Evolutionary conservation across 2,329 filamentous ascomycete genomes (phyloP), one percentile per base, ranked within the genome.

Genomic region (Beauveria asiatica): DNA sequence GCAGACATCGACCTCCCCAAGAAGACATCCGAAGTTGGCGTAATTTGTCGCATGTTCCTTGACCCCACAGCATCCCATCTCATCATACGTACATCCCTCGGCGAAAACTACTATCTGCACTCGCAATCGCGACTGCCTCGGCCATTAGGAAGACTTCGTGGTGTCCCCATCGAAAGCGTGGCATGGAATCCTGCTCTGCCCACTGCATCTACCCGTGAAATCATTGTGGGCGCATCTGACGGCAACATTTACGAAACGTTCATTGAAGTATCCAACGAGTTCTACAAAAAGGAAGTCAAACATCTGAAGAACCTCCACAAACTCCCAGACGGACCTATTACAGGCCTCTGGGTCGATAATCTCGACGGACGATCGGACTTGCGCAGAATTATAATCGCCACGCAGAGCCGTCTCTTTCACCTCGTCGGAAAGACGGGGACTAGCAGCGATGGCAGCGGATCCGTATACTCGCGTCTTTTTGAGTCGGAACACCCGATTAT

Each of bases 61-160:
- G 94, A 99, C 70, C 93, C 94, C 30, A 96, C 93, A 11, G 94
- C 94, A 30, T 97, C 92, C 6, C 94, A 99, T 76, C 80, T 99
- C 30, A 84, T 99, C 65, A 86, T 99, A 66, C 92, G 89, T 71
- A 99, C 94, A 3, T 88, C 91, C 5, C 83, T 92, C 45, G 92
- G 92, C 71, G 94, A 99, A 74, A 97, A 96, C 76, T 99, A 92
- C 78, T 99, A 99, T 74, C 88, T 99, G 10, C 94, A 99, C 73
- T 93, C 92, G 11, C 93, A 97, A 72, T 94, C 92, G 39, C 88
- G 91, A 66, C 88, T 92, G 65, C 92, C 93, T 2, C 90, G 94
- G 64, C 83, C 87, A 8, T 79, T 99, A 41, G 86, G 88, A 16
- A 84, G 91, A 60, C 76, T 99, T 57, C 93, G 93, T 67, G 91